Evolutionary conservation across 768 basidiomycete species (phyloP).

Genomic region (Xerocomellus intermedius): DNA sequence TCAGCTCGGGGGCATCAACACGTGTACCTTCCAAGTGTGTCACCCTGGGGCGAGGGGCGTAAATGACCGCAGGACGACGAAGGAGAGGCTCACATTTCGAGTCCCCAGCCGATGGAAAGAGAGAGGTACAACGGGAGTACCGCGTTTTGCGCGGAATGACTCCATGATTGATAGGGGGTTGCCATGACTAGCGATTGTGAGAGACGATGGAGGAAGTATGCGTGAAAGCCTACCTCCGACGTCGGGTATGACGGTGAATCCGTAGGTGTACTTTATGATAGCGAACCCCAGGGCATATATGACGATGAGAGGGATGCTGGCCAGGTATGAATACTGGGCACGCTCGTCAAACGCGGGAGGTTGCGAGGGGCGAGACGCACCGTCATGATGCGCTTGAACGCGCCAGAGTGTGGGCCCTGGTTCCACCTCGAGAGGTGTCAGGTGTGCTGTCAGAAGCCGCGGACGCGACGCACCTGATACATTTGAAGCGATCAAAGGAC

Average conservation of each 20-base stretch:
- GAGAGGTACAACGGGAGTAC: constrained; percentile 66
- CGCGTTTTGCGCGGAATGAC: constrained; percentile 39
- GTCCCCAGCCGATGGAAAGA: constrained; percentile 65
- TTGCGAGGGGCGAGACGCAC: constrained; percentile 39
- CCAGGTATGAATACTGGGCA: constrained; percentile 68
- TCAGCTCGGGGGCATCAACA: not conserved
- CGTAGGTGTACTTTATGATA: constrained; percentile 71
- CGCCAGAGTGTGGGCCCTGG: constrained; percentile 61
- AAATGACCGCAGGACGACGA: not conserved
- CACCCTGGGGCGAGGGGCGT: constrained; percentile 45
- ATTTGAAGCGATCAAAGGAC: constrained; percentile 78
- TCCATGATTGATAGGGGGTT: constrained; percentile 62
- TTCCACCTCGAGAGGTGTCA: constrained; percentile 53
- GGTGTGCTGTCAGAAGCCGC: not conserved
- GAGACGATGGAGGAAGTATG: too few relatives aligned
- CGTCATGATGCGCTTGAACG: constrained; percentile 86
- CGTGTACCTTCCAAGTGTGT: constrained; percentile 73
- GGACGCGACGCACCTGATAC: constrained; percentile 49
- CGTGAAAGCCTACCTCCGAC: constrained; percentile 38
- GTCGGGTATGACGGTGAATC: constrained; percentile 47
- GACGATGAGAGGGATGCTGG: constrained; percentile 59
- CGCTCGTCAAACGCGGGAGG: not conserved
- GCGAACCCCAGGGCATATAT: constrained; percentile 61
- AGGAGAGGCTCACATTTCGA: constrained; percentile 64
- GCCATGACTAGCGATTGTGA: constrained; percentile 51